These are phyloP conservation scores for Cercophora samala DNA, from an alignment of 495 filamentous ascomycete species.

Conservation along the genomic window DNA sequence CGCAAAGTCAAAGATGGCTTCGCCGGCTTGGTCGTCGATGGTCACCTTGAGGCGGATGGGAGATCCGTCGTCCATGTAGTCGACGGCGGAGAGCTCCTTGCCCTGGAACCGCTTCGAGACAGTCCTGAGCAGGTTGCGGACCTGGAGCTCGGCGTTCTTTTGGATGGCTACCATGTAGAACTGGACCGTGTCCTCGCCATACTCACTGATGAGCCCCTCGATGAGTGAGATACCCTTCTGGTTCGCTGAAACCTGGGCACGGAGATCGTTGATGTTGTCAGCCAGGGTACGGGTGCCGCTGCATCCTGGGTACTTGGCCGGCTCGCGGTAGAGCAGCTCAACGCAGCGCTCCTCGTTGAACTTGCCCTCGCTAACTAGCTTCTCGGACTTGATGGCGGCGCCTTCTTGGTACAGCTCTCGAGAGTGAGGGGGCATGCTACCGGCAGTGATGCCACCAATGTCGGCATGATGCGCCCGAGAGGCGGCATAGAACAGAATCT, in stretches of 20 bases:
- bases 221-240: constrained; percentile 94
- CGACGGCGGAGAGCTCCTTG: constrained; percentile 67
- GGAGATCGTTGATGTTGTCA: constrained; percentile 94
- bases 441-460: constrained; percentile 92
- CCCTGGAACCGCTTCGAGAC: constrained; percentile 75
- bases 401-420: constrained; percentile 93
- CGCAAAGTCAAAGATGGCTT: constrained; percentile 85
- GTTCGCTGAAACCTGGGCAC: constrained; percentile 94
- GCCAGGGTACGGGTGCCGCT: constrained; percentile 84
- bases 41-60: constrained; percentile 81
- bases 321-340: constrained; percentile 78
- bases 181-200: constrained; percentile 84
- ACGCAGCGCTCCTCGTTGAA: constrained; percentile 87
- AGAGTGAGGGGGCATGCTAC: constrained; percentile 95
- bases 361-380: constrained; percentile 82
- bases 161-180: constrained; percentile 97
- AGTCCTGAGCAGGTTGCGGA: constrained; percentile 77
- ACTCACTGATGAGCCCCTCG: constrained; percentile 77
- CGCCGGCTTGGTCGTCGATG: constrained; percentile 77
- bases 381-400: constrained; percentile 89
- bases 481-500: constrained; percentile 95
- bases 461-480: constrained; percentile 95
- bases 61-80: constrained; percentile 93
- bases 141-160: constrained; percentile 82
- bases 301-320: constrained; percentile 81